A percentile compares a stretch with the other conserved stretches of the same genome.
These are phyloP conservation scores for Oryza nivara DNA, from an alignment of 176 grass and related monocot genomes.

Conservation along the genomic window DNA sequence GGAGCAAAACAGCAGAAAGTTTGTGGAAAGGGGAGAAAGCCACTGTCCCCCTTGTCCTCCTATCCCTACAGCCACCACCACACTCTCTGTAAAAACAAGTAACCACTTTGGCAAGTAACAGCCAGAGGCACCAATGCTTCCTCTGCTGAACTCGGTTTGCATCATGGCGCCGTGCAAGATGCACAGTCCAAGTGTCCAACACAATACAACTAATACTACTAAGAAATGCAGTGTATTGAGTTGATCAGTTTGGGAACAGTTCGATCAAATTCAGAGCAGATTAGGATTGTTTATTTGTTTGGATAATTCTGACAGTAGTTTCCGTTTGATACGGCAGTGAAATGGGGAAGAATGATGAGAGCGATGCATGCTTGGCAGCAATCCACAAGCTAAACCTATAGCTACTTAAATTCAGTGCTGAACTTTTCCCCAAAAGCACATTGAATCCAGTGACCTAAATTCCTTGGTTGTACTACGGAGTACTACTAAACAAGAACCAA, in stretches of 20 bases:
- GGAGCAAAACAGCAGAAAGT: slow-evolving; percentile 52
- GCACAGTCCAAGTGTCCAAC: neutral
- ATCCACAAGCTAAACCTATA: slow-evolving; percentile 54
- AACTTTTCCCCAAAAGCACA: slow-evolving; percentile 51
- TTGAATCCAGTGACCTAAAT: slow-evolving; percentile 40
- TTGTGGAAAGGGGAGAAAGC: slow-evolving; percentile 58
- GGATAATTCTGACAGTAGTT: neutral
- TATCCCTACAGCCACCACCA: slow-evolving; percentile 3
- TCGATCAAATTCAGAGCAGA: neutral
- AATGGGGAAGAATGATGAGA: slow-evolving; percentile 43
- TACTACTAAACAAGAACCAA: slow-evolving; percentile 29
- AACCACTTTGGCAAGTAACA: slow-evolving; percentile 39
- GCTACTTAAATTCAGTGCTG: slow-evolving; percentile 64
- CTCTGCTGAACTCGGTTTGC: slow-evolving; percentile 27
- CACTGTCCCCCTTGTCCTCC: slow-evolving; percentile 20
- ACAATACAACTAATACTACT: neutral
- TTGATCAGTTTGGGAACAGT: neutral
- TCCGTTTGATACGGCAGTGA: neutral
- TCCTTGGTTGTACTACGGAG: slow-evolving; percentile 15
- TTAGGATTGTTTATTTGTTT: neutral
- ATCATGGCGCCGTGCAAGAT: slow-evolving; percentile 20
- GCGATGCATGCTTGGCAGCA: slow-evolving; percentile 58
- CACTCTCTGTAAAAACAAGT: slow-evolving; percentile 16
- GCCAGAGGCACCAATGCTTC: slow-evolving; percentile 7
- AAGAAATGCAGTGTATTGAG: neutral